These are phyloP conservation scores for Nakazawaea wickerhamii DNA, from an alignment of 805 yeast genomes.

Conservation along the genomic window DNA sequence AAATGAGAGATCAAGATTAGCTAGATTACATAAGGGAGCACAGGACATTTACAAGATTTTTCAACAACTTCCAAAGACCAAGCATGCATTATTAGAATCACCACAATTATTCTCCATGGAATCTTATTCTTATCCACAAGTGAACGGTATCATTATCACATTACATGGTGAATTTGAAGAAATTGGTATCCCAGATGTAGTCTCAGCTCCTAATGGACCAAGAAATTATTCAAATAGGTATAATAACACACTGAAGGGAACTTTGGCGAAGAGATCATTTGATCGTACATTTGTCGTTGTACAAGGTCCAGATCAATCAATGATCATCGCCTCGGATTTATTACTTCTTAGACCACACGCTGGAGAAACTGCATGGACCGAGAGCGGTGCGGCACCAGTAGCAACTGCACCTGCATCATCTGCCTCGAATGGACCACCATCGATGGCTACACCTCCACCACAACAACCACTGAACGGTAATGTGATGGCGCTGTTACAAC, in stretches of 20 bases:
- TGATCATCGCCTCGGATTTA: slow-evolving; percentile 85
- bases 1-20: slow-evolving; percentile 46
- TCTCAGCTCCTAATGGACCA: slow-evolving; percentile 6
- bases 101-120: slow-evolving; percentile 75
- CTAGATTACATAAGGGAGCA: slow-evolving; percentile 63
- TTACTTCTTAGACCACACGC: slow-evolving; percentile 60
- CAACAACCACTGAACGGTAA: slow-evolving; percentile 12
- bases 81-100: slow-evolving; percentile 58
- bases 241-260: slow-evolving; percentile 22
- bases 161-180: slow-evolving; percentile 87
- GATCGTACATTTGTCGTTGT: slow-evolving; percentile 81
- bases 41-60: slow-evolving; percentile 59
- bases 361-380: slow-evolving; percentile 51
- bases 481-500: slow-evolving; percentile 27
- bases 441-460: slow-evolving; percentile 17
- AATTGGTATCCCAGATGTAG: slow-evolving; percentile 43
- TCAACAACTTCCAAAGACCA: slow-evolving; percentile 67
- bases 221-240: slow-evolving; percentile 19
- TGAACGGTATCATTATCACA: slow-evolving; percentile 71
- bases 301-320: slow-evolving; percentile 58
- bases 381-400: slow-evolving; percentile 8
- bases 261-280: slow-evolving; percentile 64
- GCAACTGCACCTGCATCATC: slow-evolving; percentile 5
- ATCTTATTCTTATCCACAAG: slow-evolving; percentile 61
- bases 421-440: slow-evolving; percentile 15